Percentiles rank a stretch among this genome's conserved stretches.
These are phyloP conservation scores for Stephania yunnanensis DNA, from an alignment of 164 flowering plant genomes.

Conservation along the genomic window DNA sequence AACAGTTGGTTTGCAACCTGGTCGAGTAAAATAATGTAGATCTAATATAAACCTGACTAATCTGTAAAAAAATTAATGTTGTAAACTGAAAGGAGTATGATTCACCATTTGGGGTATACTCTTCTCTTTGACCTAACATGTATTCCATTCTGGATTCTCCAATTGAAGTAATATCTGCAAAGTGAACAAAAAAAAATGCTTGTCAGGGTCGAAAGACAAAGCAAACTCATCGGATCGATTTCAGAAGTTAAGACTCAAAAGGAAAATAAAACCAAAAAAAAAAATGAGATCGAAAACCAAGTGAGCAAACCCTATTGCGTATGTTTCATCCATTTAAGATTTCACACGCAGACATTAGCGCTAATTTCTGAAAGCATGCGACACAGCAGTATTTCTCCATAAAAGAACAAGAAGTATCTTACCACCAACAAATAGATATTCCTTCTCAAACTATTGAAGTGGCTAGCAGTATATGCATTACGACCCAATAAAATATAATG, in stretches of 20 bases:
- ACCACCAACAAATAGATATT: constrained; percentile 24
- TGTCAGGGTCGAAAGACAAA: background rate
- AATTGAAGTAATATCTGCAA: background rate
- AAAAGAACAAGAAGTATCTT: background rate
- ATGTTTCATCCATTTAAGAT: background rate
- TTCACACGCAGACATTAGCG: too few species aligned
- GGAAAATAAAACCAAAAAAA: too few species aligned
- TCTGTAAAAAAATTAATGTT: constrained; percentile 10
- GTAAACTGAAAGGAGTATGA: background rate
- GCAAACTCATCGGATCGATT: background rate
- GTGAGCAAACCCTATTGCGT: background rate
- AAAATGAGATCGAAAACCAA: background rate
- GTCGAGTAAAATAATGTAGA: background rate
- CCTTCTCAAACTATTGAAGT: constrained; percentile 51
- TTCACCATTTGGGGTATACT: background rate
- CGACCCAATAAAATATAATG: constrained; percentile 76
- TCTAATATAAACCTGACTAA: background rate
- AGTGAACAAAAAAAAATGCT: background rate
- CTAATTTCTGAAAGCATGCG: background rate
- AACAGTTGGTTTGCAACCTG: background rate
- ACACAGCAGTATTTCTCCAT: background rate
- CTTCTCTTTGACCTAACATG: background rate
- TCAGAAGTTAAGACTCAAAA: background rate
- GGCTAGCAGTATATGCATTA: constrained; percentile 75
- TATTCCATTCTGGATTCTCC: background rate